phyloP scores from a whole-genome alignment of 805 yeast species.

The Wickerhamiella vanderwaltii region DNA sequence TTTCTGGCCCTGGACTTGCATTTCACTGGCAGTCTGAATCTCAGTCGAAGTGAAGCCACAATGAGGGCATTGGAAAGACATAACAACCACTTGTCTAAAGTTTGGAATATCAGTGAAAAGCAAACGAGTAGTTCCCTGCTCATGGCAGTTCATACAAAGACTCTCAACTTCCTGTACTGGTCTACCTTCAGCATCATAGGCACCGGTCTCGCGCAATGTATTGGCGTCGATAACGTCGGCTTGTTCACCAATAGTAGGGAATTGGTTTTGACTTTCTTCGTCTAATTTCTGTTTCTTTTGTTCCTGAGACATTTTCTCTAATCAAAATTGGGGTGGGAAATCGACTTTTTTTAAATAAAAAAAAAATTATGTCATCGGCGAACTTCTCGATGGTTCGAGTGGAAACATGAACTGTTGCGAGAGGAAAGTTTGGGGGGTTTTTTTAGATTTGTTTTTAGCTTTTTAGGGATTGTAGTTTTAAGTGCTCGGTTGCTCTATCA shows the following conservation, averaged over 20 bases:
- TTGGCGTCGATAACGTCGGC: slow-evolving; percentile 34
- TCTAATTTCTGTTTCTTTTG: slow-evolving; percentile 10
- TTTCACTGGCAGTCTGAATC: slow-evolving; percentile 88
- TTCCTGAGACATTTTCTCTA: background rate
- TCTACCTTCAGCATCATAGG: slow-evolving; percentile 73
- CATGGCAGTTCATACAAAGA: slow-evolving; percentile 88
- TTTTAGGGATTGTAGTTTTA: too few species aligned
- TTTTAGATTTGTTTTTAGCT: too few species aligned
- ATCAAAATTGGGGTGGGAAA: background rate
- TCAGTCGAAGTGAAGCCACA: slow-evolving; percentile 87
- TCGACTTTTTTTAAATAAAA: background rate
- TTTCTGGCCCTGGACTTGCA: slow-evolving; percentile 77
- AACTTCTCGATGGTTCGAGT: background rate
- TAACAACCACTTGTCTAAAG: slow-evolving; percentile 78
- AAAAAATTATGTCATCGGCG: slow-evolving; percentile 1
- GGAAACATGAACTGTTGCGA: background rate
- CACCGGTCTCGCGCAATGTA: slow-evolving; percentile 57
- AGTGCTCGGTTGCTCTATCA: too few species aligned
- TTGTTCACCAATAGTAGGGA: slow-evolving; percentile 18
- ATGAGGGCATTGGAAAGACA: slow-evolving; percentile 94
- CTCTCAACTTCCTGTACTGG: slow-evolving; percentile 94
- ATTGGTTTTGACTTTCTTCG: slow-evolving; percentile 3
- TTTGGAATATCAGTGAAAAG: slow-evolving; percentile 81
- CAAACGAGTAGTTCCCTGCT: slow-evolving; percentile 72
- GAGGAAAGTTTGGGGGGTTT: too few species aligned